phyloP scores from a whole-genome alignment of 1,139 yeast genomes.

The Scheffersomyces segobiensis region DNA sequence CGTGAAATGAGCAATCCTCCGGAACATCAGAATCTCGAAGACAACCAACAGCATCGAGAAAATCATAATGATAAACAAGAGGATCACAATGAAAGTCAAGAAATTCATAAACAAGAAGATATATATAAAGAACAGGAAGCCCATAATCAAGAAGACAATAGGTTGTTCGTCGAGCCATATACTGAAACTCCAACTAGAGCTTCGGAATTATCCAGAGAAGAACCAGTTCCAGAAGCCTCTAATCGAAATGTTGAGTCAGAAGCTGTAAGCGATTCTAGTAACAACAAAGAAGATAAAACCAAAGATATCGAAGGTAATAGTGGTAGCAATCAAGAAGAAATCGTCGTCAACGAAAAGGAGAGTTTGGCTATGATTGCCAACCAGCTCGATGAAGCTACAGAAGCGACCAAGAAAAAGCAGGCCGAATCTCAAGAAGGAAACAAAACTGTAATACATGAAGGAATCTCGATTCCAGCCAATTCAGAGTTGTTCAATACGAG shows the following conservation, averaged over 20 bases:
- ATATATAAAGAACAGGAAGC: not conserved
- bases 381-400: constrained; percentile 24
- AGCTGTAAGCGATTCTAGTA: not conserved
- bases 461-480: constrained; percentile 37
- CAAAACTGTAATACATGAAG: constrained; percentile 19
- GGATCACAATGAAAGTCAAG: too few relatives aligned
- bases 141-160: not conserved
- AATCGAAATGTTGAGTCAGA: not conserved
- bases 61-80: not conserved
- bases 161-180: not conserved
- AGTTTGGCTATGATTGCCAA: constrained; percentile 22
- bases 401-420: constrained; percentile 11
- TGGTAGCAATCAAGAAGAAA: not conserved
- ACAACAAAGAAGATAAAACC: not conserved
- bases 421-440: constrained; percentile 3
- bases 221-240: not conserved
- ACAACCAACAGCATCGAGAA: not conserved
- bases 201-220: not conserved
- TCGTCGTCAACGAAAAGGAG: constrained; percentile 14
- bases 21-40: not conserved
- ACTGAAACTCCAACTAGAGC: not conserved
- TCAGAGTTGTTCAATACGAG: constrained; percentile 43
- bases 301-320: not conserved
- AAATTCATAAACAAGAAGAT: too few relatives aligned
- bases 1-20: constrained; percentile 1